These are phyloP conservation scores for Arthrobotrys sphaeroides DNA, from an alignment of 2,329 filamentous ascomycete genomes.

Conservation along the genomic window DNA sequence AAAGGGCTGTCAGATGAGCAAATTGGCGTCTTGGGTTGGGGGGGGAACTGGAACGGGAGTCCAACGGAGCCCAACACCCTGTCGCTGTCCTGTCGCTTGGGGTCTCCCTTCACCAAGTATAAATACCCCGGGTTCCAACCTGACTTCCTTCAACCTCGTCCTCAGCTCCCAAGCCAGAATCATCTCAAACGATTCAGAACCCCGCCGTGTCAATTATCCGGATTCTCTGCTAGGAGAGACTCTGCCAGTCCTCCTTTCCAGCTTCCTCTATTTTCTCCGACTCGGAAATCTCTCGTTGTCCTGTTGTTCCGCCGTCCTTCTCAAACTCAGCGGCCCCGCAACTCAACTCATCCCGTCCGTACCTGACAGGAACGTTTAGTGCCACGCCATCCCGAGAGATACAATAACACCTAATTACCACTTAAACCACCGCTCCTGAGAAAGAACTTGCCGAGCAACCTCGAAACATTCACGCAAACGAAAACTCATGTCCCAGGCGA, in stretches of 20 bases:
- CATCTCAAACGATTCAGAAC: background rate
- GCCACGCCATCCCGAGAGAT: conserved; percentile 27
- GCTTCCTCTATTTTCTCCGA: background rate
- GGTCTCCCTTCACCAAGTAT: conserved; percentile 35
- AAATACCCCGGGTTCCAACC: conserved; percentile 53
- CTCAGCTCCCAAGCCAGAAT: conserved; percentile 13
- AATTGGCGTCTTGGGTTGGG: conserved; percentile 32
- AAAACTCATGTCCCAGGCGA: conserved; percentile 52
- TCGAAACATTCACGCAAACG: background rate
- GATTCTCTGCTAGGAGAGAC: background rate
- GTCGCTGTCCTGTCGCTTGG: conserved; percentile 28
- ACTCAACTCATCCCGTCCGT: conserved; percentile 54
- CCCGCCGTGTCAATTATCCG: background rate
- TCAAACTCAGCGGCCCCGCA: conserved; percentile 18
- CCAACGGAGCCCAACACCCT: conserved; percentile 42
- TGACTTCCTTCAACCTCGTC: conserved; percentile 38
- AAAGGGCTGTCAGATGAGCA: conserved; percentile 52
- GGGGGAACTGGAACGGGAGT: no score
- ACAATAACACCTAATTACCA: background rate
- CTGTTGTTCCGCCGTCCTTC: conserved; percentile 27
- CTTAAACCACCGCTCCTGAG: conserved; percentile 1
- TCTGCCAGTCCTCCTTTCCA: background rate
- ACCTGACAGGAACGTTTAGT: conserved; percentile 46
- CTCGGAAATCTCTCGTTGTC: background rate
- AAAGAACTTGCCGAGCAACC: no score